Percentiles rank a stretch among this genome's conserved stretches.
Conservation (phyloP, 192 early-diverging fungal species). For the Linnemannia zychae region DNA sequence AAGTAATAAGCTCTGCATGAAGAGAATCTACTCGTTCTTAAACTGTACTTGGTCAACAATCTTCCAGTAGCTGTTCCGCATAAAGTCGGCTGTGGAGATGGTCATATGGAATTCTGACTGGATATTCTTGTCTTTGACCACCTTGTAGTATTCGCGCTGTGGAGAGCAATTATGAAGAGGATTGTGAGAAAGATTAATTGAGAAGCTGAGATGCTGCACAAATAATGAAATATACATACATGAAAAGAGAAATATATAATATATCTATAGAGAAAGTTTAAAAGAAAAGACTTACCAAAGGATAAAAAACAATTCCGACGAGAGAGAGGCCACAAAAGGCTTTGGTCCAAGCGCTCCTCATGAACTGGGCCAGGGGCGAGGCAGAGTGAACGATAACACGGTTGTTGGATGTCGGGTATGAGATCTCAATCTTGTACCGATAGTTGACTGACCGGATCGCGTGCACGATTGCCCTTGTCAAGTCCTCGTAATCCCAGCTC, state of each 20-base stretch:
- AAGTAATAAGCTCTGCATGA: neutral
- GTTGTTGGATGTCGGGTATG: slow-evolving; percentile 52
- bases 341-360: slow-evolving; percentile 39
- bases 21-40: slow-evolving; percentile 18
- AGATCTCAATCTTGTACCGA: slow-evolving; percentile 50
- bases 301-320: slow-evolving; percentile 49
- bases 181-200: too few species aligned
- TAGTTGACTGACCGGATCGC: slow-evolving; percentile 51
- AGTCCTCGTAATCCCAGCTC: slow-evolving; percentile 54
- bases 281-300: slow-evolving; percentile 31
- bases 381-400: slow-evolving; percentile 39
- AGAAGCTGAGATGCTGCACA: too few species aligned
- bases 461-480: slow-evolving; percentile 52
- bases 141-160: slow-evolving; percentile 48
- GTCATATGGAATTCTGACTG: slow-evolving; percentile 56
- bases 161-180: too few species aligned
- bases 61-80: slow-evolving; percentile 31
- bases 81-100: slow-evolving; percentile 44
- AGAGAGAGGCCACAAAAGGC: slow-evolving; percentile 39
- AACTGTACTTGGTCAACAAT: slow-evolving; percentile 51
- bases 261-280: neutral
- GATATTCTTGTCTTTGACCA: slow-evolving; percentile 35
- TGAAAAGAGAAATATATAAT: neutral
- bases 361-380: slow-evolving; percentile 39
- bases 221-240: too few species aligned